Evolutionary conservation across 805 yeast species (phyloP), one percentile per base, ranked within the genome.

Genomic region (Spencermartinsiella europaea): DNA sequence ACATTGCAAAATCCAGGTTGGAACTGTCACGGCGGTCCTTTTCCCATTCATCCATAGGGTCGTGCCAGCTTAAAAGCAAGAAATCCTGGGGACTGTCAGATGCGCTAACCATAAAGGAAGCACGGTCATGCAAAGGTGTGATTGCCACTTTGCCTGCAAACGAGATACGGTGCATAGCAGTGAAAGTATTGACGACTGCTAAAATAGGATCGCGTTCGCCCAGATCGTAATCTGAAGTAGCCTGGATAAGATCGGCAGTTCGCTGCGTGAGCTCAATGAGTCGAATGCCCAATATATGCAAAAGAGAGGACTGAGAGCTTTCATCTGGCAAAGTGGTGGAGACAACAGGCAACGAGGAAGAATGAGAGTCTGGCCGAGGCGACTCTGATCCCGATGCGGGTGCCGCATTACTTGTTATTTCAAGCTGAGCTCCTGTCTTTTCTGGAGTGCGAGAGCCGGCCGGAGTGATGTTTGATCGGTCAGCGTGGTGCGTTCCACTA

Each of bases 211-310:
- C 55, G 19, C 31, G 16, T 16, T 50, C 40, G 7, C 38, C 40
- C 17, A 43, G 25, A 5, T 46, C 53, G 20, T 36, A 42, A 27
- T 62, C 51, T 3, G 73, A 66, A 1, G 88, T 80, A 1, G 85
- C 86, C 56, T 80, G 85, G 44, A 83, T 70, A 43, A 83, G 65
- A 60, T 83, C 85, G 0, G 86, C 79, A 0, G 87, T 81, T 60
- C 90, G 69, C 46, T 83, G 82, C 1, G 84, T 76, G 41, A 83
- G 67, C 35, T 77, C 76, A 48, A 82, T 71, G 47, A 81, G 62
- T 55, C 81, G 80, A 3, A 80, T 61, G 1, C 79, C 83, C 53
- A 71, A 73, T 39, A 79, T 66, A 5, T 64, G 62, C 0, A 64
- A 53, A 27, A 56, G 51, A 10, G 50, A 48, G 5, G 46, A 46